Evolutionary conservation across 768 basidiomycete genomes (phyloP), one percentile per base, ranked within the genome.

Genomic region (Pleurotus citrinopileatus): DNA sequence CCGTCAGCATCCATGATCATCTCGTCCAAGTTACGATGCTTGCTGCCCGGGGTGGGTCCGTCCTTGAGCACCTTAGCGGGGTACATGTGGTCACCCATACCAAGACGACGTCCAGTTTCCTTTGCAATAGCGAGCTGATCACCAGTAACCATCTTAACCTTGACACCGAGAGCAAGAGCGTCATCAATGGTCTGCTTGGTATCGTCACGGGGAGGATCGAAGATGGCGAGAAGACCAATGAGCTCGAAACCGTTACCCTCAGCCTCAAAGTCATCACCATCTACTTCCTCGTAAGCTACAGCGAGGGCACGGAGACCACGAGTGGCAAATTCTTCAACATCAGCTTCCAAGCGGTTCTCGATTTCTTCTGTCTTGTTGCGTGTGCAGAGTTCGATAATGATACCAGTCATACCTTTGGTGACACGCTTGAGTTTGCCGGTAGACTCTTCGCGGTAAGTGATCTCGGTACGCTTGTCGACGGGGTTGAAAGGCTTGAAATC

Each of bases 401-500:
- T 89, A 77, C 94, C 96, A 40, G 96, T 98, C 96, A 98, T 98
- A 70, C 96, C 96, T 87, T 98, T 98, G 68, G 96, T 97, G 65
- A 96, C 96, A 65, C 96, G 92, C 84, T 96, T 97, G 62, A 98
- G 83, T 71, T 89, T 92, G 72, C 96, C 96, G n/a, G 90, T 80
- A 6, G 92, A 80, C 71, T 94, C 88, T 69, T 97, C 95, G 44
- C 84, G 87, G 78, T 98, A 98, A 46, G 96, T 98, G 70, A 96
- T 95, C 76, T 98, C 96, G 56, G 96, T 98, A 66, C 95, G 92
- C 81, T 98, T 98, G 82, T 96, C 94, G 63, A 95, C 94, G 47
- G 96, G 96, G 80, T 98, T 97, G 84, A 98, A 98, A 3, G 95
- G 95, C 80, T 97, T 98, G 82, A 98, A 98, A 73, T 98, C 95